Conservation (phyloP, 1,284 basidiomycete species). For the Sanghuangporus weigelae region DNA sequence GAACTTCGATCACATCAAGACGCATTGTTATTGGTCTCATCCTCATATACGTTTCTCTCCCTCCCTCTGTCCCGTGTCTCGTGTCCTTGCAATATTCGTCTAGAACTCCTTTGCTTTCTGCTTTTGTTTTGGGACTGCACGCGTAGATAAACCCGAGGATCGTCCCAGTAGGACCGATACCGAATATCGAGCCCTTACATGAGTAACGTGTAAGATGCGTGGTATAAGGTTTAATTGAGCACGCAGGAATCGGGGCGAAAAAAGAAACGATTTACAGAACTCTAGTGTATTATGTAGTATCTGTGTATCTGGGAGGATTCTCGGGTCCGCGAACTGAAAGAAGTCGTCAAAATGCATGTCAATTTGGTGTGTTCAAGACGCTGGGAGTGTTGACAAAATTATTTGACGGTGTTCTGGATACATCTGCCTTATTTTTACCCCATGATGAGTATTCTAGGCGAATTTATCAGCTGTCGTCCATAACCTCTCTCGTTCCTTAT, state of each 20-base stretch:
- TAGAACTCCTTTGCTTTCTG: too few species aligned
- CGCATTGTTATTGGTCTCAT: conserved; percentile 39
- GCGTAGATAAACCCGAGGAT: conserved; percentile 55
- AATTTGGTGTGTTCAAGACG: too few species aligned
- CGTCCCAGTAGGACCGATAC: conserved; percentile 71
- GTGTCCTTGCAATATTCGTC: conserved; percentile 15
- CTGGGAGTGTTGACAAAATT: too few species aligned
- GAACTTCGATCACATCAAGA: conserved; percentile 48
- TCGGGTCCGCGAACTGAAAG: too few species aligned
- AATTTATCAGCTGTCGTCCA: too few species aligned
- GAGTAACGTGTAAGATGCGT: neutral
- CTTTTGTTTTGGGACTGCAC: conserved; percentile 20
- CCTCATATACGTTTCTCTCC: conserved; percentile 10
- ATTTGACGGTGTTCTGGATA: too few species aligned
- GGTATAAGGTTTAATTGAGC: neutral
- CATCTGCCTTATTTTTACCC: too few species aligned
- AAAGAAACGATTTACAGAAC: neutral
- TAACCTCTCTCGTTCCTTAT: too few species aligned
- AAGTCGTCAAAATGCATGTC: too few species aligned
- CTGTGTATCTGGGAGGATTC: too few species aligned
- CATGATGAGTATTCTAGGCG: too few species aligned
- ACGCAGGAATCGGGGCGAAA: neutral
- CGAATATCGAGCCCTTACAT: conserved; percentile 58
- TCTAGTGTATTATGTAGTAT: neutral
- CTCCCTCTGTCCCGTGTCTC: too few species aligned